A percentile compares a stretch with the other conserved stretches of the same genome.
These are phyloP conservation scores for Apophysomyces variabilis DNA, from an alignment of 371 early-diverging fungal species.

Conservation along the genomic window DNA sequence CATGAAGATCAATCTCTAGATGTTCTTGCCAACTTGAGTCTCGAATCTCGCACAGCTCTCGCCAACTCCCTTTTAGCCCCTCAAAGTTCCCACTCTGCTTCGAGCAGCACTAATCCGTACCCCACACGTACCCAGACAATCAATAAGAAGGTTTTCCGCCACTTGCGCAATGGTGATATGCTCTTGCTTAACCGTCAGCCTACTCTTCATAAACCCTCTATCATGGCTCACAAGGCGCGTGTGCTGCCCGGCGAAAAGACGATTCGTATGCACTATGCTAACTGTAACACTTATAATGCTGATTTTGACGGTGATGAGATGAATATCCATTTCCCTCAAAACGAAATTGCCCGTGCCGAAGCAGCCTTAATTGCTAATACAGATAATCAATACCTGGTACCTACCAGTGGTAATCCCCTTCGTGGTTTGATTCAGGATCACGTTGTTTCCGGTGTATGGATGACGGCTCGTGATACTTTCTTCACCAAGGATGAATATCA, in stretches of 20 bases:
- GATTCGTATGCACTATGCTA: conserved; percentile 99
- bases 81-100: conserved; percentile 59
- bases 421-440: conserved; percentile 99
- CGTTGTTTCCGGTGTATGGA: conserved; percentile 95
- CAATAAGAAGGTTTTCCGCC: conserved; percentile 97
- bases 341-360: conserved; percentile 96
- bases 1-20: conserved; percentile 93
- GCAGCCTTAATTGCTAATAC: conserved; percentile 95
- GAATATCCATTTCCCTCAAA: conserved; percentile 99
- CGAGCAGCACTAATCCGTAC: conserved; percentile 54
- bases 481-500: conserved; percentile 92
- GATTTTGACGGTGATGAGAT: conserved; percentile 99
- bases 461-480: conserved; percentile 93
- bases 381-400: conserved; percentile 97
- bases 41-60: conserved; percentile 92
- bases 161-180: conserved; percentile 97
- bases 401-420: conserved; percentile 98
- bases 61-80: conserved; percentile 96
- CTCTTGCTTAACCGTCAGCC: conserved; percentile 99
- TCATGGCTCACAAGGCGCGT: conserved; percentile 99
- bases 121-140: conserved; percentile 68
- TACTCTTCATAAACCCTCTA: conserved; percentile 99
- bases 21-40: conserved; percentile 74
- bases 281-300: conserved; percentile 98
- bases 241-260: conserved; percentile 98